Evolutionary conservation across 2,329 filamentous ascomycete genomes (phyloP), one percentile per base, ranked within the genome.

Genomic region (Trichoderma sp.): DNA sequence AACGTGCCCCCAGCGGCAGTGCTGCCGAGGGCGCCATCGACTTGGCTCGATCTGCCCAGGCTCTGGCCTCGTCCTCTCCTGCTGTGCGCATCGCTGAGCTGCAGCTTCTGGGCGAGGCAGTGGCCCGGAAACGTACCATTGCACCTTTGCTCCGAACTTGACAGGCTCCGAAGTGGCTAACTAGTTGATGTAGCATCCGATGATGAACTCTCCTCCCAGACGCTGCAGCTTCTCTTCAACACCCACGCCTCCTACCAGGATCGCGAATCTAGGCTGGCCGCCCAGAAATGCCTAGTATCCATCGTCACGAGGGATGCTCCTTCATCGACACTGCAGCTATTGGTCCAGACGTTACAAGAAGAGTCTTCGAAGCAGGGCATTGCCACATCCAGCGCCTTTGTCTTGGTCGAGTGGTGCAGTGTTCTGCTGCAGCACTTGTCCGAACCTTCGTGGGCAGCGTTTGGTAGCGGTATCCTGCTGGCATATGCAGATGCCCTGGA

Each of bases 171-270:
- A 24, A 12, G 28, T 19, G 26, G 67, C 72, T 72, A 61, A 73
- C 70, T 4, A 9, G 24, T 14, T 58, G 60, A 47, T 45, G 39
- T 64, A 68, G 47, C 70, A 84, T 83, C 79, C 66, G 75, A 83
- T 71, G 79, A 83, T 65, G 74, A 77, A 75, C 76, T 81, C 52
- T 76, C 83, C 60, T 78, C 86, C 63, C 78, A 82, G 58, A 75
- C 77, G 66, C 76, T 95, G 60, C 80, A 96, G 68, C 84, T 93
- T 41, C 85, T 99, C 39, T 94, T 98, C 79, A 87, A 88, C 75
- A 97, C 93, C 59, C 93, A 97, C 74, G 86, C 91, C 67, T 87
- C 90, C 71, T 99, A 98, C 78, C 81, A 88, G 77, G 95, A 99
- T 78, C 88, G 93, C 72, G 81, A 86, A 69, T 98, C 95, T 51